Base-by-base conservation (phyloP, 169 alveolate genomes). In the Cyclospora cayetanensis region DNA sequence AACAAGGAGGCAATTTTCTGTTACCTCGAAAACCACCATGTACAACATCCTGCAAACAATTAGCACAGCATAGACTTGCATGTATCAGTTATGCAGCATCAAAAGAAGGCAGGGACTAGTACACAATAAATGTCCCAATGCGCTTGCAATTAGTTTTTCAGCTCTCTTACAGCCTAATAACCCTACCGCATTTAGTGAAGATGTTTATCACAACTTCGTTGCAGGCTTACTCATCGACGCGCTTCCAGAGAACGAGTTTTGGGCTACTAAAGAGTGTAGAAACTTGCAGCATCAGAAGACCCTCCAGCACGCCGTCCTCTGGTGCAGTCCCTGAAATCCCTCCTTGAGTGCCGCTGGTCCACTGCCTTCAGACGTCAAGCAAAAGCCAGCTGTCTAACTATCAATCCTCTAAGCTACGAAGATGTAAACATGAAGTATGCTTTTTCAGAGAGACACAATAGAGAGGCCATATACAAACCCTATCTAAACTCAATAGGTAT, bases 161-260 rank as follows among this genome's bases (percentile, higher is more conserved):
- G n/a, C n/a, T n/a, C n/a, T n/a, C n/a, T n/a, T 11, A 46, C 7
- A 46, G 60, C 60, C 15, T 7, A 15, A 46, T 46, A 11, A 46
- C n/a, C 7, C 60, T 11, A 11, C 15, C 15, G 60, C 15, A 11
- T 46, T 66, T 29, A 66, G 34, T 4, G 34, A 66, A 29, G 34
- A n/a, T 66, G 22, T 25, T 66, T n/a, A 18, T 66, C 1, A 11
- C 12, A 20, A n/a, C 31, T 5, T 60, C 31, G 22, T 25, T 11
- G 22, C 43, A 9, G 41, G 12, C 79, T 25, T 18, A 66, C 79
- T 66, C 46, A 27, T 66, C 79, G 5, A 66, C 79, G 15, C 79
- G 79, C 79, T 66, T 66, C 79, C 79, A 66, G 5, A 66, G 79
- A 20, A 66, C 79, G n/a, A 66, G 27, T 27, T 66, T 66, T 7